Evolutionary conservation across 495 filamentous ascomycete species (phyloP), one percentile per base, ranked within the genome.

Genomic region (Neurospora sp.): DNA sequence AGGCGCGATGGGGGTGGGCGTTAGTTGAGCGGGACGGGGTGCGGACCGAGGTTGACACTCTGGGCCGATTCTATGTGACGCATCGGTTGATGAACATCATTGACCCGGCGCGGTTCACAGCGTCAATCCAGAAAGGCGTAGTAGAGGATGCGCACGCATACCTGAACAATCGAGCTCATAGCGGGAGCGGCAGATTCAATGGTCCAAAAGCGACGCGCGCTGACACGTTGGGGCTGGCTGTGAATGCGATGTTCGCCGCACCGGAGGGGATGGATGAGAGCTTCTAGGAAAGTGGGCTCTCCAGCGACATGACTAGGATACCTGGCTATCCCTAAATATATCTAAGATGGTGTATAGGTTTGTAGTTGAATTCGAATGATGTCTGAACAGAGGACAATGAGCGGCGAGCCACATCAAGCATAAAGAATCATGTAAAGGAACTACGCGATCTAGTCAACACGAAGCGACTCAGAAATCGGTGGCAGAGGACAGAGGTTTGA

Each of bases 21-120:
- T 73, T 72, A 0, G 28, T 81, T 2, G 71, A 73, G 70, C 43
- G 39, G 19, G 73, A 77, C 40, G 72, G 73, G 28, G 66, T 73
- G 9, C 77, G 80, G n/a, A 21, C 40, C 28, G 82, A 83, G 66
- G 59, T 37, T 0, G 76, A 76, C 7, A 80, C 85, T 11, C 75
- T 76, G 34, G 83, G 84, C n/a, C 76, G 84, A 8, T 86, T 84
- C 76, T 85, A 86, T 76, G 82, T 83, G 24, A 83, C 81, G 0
- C 71, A 79, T 40, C 77, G 77, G 72, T 75, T 86, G 28, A 80
- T 81, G 69, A 75, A 73, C 13, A 76, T 82, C 66, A 77, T 86
- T 7, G 76, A 82, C 34, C 76, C 72, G 5, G 73, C 43, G 0
- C 69, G 77, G 17, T 78, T 77, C 71, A 69, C 78, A 69, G 70